Base-by-base conservation (phyloP, 176 grass and related monocot species). In the Lolium multiflorum region DNA sequence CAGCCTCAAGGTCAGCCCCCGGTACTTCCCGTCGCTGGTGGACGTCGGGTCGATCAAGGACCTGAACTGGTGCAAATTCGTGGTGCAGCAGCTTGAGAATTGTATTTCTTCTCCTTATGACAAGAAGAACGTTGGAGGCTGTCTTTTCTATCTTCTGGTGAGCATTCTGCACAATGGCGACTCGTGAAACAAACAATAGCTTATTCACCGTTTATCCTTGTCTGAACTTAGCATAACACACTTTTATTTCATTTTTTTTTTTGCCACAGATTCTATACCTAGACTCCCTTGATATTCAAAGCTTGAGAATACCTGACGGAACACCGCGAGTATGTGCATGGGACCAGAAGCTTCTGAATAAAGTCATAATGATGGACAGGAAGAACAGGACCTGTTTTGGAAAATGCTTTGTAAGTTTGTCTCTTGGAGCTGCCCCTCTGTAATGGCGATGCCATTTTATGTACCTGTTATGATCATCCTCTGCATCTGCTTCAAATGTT, bases 341-440 rank as follows among this genome's bases (percentile, higher is more conserved):
- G 78, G 44, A 80, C 43, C 26, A 3, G 78, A 65, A 80, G 9
- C 59, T 80, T 48, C 18, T 80, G 60, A 43, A 11, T 18, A 80
- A 49, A 65, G 43, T 13, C 59, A 80, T 20, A 11, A 24, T 20
- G 78, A 49, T 80, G 59, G 78, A 65, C 78, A 64, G 11, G 60
- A 80, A 80, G 43, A 80, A 18, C 5, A 80, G 49, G 18, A 22
- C 11, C 9, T 31, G 22, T 31, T 80, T 65, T 16, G 78, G 78
- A 20, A 80, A 64, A 80, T 80, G 78, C 59, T 80, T 65, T 31
- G 78, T 80, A 48, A 64, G 77, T 28, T 62, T 44, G 61, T 64
- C 8, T 49, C 22, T 65, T 20, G 24, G 43, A 21, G 9, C 59
- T 18, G 47, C 26, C 4, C 59, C 13, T 78, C 78, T 80, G 15